Evolutionary conservation across 208 protist species (phyloP).

Genomic region (Trypanosoma conorhini): DNA sequence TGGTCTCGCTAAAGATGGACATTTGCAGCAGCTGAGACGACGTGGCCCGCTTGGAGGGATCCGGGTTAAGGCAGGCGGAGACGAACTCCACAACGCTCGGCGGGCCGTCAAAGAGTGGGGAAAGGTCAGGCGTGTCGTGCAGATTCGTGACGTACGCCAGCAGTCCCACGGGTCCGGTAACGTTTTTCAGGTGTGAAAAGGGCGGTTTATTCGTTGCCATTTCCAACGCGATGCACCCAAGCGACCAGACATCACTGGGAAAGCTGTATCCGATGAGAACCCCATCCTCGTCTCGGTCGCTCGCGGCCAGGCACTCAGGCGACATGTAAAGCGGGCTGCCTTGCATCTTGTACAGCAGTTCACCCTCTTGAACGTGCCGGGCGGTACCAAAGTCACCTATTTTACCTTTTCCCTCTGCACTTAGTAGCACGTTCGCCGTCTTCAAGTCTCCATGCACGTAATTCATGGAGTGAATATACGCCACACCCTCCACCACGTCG

Average conservation of each 20-base stretch:
- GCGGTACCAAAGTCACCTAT: conserved; percentile 94
- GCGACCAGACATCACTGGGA: conserved; percentile 85
- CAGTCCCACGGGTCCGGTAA: conserved; percentile 72
- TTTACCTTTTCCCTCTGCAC: conserved; percentile 71
- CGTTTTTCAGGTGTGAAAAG: conserved; percentile 74
- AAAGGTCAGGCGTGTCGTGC: conserved; percentile 83
- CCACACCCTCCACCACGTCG: conserved; percentile 83
- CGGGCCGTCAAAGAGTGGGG: conserved; percentile 64
- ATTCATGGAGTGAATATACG: conserved; percentile 91
- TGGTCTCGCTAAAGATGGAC: conserved; percentile 73
- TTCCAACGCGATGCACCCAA: conserved; percentile 89
- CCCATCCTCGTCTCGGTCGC: conserved; percentile 75
- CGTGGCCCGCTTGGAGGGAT: conserved; percentile 66
- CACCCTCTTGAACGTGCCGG: conserved; percentile 48
- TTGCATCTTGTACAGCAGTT: conserved; percentile 84
- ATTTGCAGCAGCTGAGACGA: conserved; percentile 74
- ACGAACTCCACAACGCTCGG: conserved; percentile 83
- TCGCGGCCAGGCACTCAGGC: conserved; percentile 84
- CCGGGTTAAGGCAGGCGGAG: conserved; percentile 75
- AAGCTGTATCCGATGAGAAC: conserved; percentile 76
- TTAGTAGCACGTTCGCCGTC: conserved; percentile 91
- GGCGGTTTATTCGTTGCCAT: conserved; percentile 88
- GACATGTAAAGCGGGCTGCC: conserved; percentile 91
- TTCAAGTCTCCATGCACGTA: conserved; percentile 95
- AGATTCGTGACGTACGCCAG: conserved; percentile 82